Evolutionary conservation across 2,329 filamentous ascomycete genomes (phyloP).

Genomic region (Tolypocladium paradoxum): DNA sequence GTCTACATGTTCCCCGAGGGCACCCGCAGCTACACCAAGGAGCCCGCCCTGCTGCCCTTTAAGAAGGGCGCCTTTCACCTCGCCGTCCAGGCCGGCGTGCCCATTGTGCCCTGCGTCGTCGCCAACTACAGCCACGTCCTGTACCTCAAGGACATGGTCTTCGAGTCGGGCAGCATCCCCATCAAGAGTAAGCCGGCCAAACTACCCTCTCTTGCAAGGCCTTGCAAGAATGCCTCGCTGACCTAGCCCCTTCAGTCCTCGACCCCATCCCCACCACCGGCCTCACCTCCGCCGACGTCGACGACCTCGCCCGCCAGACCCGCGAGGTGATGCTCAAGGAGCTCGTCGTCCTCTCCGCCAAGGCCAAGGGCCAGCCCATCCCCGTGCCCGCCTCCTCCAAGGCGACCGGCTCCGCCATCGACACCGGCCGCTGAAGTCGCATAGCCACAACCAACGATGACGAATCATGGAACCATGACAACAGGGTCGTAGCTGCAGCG

Average conservation of each 20-base stretch:
- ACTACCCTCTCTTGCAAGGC: not conserved
- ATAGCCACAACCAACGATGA: not conserved
- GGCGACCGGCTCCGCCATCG: conserved; percentile 19
- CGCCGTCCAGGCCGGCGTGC: conserved; percentile 85
- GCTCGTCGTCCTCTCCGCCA: conserved; percentile 41
- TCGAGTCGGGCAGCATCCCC: conserved; percentile 60
- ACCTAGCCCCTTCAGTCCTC: conserved; percentile 43
- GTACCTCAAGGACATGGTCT: conserved; percentile 51
- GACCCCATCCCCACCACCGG: conserved; percentile 69
- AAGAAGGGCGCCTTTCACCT: conserved; percentile 99
- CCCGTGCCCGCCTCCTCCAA: conserved; percentile 16
- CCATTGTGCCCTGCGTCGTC: conserved; percentile 75
- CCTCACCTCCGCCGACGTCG: conserved; percentile 66
- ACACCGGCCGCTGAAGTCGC: conserved; percentile 6
- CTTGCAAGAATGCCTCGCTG: not conserved
- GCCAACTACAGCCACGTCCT: conserved; percentile 72
- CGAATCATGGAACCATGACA: not conserved
- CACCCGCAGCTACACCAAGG: conserved; percentile 77
- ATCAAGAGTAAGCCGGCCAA: conserved; percentile 50
- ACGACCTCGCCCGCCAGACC: conserved; percentile 56
- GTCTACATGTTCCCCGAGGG: conserved; percentile 89
- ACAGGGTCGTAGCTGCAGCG: not conserved
- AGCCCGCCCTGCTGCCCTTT: conserved; percentile 80
- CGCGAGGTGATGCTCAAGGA: conserved; percentile 68
- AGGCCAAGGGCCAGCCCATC: conserved; percentile 31